phyloP scores from a whole-genome alignment of 345 rosid species.

The Dimocarpus longan region DNA sequence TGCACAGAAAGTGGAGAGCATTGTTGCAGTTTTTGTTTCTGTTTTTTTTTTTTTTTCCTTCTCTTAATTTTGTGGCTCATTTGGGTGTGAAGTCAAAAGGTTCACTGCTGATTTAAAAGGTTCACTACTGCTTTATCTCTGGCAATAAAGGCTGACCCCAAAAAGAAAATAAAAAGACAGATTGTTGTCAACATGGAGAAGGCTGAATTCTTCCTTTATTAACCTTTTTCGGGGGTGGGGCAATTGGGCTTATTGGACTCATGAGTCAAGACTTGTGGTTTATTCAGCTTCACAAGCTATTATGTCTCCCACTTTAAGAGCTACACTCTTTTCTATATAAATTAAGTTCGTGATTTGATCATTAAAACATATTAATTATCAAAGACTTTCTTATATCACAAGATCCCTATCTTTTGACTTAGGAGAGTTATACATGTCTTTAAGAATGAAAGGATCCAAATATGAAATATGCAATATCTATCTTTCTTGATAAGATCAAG shows the following conservation, averaged over 20 bases:
- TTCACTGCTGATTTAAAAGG: background rate
- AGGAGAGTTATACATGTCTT: background rate
- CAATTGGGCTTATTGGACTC: too few relatives aligned
- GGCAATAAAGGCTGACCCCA: background rate
- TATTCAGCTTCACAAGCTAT: background rate
- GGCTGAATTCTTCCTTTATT: too few relatives aligned
- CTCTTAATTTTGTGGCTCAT: background rate
- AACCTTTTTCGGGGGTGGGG: too few relatives aligned
- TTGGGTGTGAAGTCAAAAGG: background rate
- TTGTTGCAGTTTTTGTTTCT: too few relatives aligned
- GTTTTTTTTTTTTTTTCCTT: background rate
- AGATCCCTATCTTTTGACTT: background rate
- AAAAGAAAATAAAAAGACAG: too few relatives aligned
- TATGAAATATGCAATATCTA: background rate
- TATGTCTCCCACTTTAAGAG: background rate
- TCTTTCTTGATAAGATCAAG: background rate
- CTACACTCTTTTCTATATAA: background rate
- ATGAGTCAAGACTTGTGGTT: too few relatives aligned
- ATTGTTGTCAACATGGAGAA: too few relatives aligned
- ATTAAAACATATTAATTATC: too few relatives aligned
- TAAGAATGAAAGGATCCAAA: background rate
- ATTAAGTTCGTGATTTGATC: too few relatives aligned
- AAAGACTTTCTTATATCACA: too few relatives aligned
- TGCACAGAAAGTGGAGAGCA: background rate
- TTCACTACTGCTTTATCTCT: background rate